Percentiles rank a stretch among this genome's conserved stretches.
These are phyloP conservation scores for Phytophthora niederhauseri DNA, from an alignment of 352 stramenopile genomes.

Conservation along the genomic window DNA sequence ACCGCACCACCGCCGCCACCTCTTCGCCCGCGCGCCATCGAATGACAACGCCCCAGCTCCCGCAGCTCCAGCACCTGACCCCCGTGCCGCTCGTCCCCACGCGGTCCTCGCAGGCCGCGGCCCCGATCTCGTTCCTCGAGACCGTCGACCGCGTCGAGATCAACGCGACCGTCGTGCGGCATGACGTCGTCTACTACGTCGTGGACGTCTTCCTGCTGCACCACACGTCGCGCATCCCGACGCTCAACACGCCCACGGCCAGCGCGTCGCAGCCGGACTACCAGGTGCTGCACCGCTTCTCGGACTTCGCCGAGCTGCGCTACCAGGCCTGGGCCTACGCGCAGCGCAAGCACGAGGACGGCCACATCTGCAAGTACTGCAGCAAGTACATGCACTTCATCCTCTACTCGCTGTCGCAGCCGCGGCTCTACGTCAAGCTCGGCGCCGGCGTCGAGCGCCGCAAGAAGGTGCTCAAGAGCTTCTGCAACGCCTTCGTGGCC, in stretches of 20 bases:
- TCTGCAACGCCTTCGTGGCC: slow-evolving; percentile 48
- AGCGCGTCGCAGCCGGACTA: slow-evolving; percentile 42
- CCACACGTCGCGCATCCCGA: slow-evolving; percentile 60
- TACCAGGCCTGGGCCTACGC: slow-evolving; percentile 48
- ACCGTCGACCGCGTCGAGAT: slow-evolving; percentile 57
- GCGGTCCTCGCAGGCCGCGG: slow-evolving; percentile 30
- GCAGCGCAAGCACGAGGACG: slow-evolving; percentile 44
- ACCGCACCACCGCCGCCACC: not conserved
- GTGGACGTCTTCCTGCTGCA: slow-evolving; percentile 65
- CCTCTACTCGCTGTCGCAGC: slow-evolving; percentile 49
- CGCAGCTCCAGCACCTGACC: slow-evolving; percentile 63
- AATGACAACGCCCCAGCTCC: slow-evolving; percentile 36
- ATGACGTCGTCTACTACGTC: slow-evolving; percentile 53
- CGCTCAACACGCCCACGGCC: slow-evolving; percentile 41
- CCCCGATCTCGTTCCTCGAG: slow-evolving; percentile 43
- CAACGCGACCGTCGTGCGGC: slow-evolving; percentile 35
- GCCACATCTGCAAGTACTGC: slow-evolving; percentile 49
- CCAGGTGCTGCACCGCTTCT: slow-evolving; percentile 52
- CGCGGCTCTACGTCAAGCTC: slow-evolving; percentile 46
- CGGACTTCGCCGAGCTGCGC: slow-evolving; percentile 49
- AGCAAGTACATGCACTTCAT: slow-evolving; percentile 62
- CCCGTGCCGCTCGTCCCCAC: slow-evolving; percentile 61
- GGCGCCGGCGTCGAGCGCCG: slow-evolving; percentile 32
- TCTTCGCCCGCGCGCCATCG: slow-evolving; percentile 1
- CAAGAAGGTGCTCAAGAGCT: slow-evolving; percentile 49